Conservation (phyloP, 2,329 filamentous ascomycete species). For the Helotiales sp. region DNA sequence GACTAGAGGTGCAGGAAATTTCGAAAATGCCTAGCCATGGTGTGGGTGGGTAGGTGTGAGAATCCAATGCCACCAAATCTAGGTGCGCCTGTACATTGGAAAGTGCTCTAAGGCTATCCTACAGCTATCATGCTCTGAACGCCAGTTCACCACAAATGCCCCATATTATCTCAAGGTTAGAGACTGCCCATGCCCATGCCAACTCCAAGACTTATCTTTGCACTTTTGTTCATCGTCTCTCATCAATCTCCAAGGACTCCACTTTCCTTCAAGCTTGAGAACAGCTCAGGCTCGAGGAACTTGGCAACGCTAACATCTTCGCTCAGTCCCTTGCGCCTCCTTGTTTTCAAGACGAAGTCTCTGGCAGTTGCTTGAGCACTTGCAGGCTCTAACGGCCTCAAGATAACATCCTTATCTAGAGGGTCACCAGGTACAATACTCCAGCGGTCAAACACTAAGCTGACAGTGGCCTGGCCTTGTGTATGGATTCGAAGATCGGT, state of each 20-base stretch:
- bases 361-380: constrained; percentile 86
- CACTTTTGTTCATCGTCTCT: constrained; percentile 27
- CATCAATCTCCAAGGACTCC: constrained; percentile 72
- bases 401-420: constrained; percentile 82
- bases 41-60: neutral
- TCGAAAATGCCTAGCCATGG: neutral
- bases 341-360: constrained; percentile 96
- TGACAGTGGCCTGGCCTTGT: constrained; percentile 88
- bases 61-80: neutral
- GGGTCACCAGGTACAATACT: constrained; percentile 95
- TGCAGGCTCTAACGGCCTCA: constrained; percentile 86
- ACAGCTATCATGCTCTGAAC: constrained; percentile 25
- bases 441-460: constrained; percentile 94
- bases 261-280: constrained; percentile 84
- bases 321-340: constrained; percentile 88
- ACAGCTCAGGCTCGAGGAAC: constrained; percentile 94
- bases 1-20: neutral
- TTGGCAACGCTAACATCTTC: constrained; percentile 96
- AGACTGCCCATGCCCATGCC: constrained; percentile 27
- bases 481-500: constrained; percentile 96
- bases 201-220: constrained; percentile 24
- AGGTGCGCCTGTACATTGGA: neutral
- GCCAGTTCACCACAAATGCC: constrained; percentile 23
- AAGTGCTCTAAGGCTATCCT: constrained; percentile 18
- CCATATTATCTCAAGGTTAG: constrained; percentile 25